Base-by-base conservation (phyloP, 495 filamentous ascomycete genomes). In the Annulohypoxylon maeteangense region DNA sequence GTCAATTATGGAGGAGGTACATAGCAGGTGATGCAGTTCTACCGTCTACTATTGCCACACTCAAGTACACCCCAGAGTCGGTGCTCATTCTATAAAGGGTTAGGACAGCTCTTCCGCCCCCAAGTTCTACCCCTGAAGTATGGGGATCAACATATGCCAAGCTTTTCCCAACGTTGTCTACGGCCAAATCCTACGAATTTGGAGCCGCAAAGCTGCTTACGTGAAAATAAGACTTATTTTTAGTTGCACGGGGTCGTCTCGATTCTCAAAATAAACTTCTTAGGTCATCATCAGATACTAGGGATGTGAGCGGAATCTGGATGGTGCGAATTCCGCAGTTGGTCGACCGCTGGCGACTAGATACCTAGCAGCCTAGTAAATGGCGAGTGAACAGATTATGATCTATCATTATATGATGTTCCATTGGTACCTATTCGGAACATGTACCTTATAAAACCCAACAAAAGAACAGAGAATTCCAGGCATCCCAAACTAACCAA, bases 181-280 rank as follows among this genome's bases (percentile, higher is more conserved):
- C 61, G 47, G 61, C 14, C 29, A 12, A 64, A 64, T 64, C 61
- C 61, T 45, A 42, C 32, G 25, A n/a, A 53, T 29, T 53, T 40
- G 48, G 25, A 64, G 48, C 61, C 61, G 47, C 61, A 64, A 54
- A 18, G 11, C 31, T 64, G 48, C 61, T 64, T 64, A 55, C 36
- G 36, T 44, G 16, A 64, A 31, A 29, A 48, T 32, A 18, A 27
- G 50, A 16, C 23, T 55, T 64, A 64, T 64, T 55, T 45, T 55
- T 63, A 63, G 60, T 23, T 29, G 36, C 22, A 12, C 7, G 10
- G 18, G 22, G 45, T 48, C 12, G 36, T 47, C 20, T 23, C 34
- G 12, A 55, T 54, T 64, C 38, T 64, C 32, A 42, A 63, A 63
- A 63, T 63, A 63, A 40, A 63, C 60, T 54, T 63, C 45, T 54